phyloP scores from a whole-genome alignment of 345 rosid species.

The Syzygium grande region DNA sequence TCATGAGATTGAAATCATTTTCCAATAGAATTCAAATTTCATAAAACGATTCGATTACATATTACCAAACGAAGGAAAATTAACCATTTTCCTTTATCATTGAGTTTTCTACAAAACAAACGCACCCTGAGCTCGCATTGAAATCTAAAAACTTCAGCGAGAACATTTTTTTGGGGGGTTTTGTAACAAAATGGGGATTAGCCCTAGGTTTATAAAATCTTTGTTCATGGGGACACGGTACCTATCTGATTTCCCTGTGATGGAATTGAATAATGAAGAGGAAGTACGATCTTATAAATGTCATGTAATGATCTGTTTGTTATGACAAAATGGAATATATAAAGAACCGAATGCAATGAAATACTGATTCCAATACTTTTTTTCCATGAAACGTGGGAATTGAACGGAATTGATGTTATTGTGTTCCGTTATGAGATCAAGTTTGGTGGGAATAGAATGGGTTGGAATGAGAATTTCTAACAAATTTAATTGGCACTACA shows the following conservation, averaged over 20 bases:
- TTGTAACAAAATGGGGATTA: neutral
- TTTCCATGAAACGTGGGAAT: neutral
- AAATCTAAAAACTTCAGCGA: neutral
- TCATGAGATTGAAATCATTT: too few relatives aligned
- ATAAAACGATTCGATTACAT: too few relatives aligned
- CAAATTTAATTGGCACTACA: neutral
- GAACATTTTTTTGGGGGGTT: neutral
- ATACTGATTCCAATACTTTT: neutral
- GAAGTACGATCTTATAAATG: neutral
- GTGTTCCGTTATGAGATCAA: neutral
- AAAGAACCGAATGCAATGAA: neutral
- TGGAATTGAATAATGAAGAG: neutral
- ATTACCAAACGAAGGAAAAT: too few relatives aligned
- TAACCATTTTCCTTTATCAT: too few relatives aligned
- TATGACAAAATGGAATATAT: neutral
- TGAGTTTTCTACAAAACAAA: too few relatives aligned
- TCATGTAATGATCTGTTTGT: neutral
- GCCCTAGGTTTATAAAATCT: neutral
- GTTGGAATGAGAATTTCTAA: neutral
- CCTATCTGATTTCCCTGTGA: neutral
- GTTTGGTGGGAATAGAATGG: neutral
- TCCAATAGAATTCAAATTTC: too few relatives aligned
- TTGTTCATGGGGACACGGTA: neutral
- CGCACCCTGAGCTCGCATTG: neutral
- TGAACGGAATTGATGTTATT: neutral